Base-by-base conservation (phyloP, 805 yeast genomes). In the Metschnikowia borealis region DNA sequence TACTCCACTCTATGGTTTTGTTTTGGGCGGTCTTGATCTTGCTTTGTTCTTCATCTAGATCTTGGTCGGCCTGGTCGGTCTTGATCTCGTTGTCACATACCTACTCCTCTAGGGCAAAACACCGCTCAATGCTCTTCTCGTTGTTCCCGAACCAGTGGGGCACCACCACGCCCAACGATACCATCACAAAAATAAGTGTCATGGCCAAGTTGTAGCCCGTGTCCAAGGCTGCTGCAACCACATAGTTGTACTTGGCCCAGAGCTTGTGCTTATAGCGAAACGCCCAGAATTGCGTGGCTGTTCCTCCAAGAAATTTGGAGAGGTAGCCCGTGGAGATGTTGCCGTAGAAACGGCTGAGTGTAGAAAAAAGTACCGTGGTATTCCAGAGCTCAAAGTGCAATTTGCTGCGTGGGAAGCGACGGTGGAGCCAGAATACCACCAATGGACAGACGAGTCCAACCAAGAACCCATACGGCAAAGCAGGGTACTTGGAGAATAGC, bases 111-210 rank as follows among this genome's bases (percentile, higher is more conserved):
- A 56, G 38, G n/a, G 80, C 79, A 62, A 74, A 78, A 52, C 82
- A 78, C 49, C 77, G 62, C 54, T 78, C 81, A 4, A 78, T 64
- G 50, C 65, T 71, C n/a, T 51, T 50, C 1, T 63, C 59, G 51
- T 76, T 72, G 54, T 78, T 78, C 7, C 82, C 82, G 74, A 78
- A 78, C 82, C 81, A 78, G 46, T 63, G 38, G 1, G 80, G 79
- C 62, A 69, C 68, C 11, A 17, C 31, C 45, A 57, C 46, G 7
- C 60, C 61, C 26, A 59, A 51, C 1, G 74, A 61, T 17, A 69
- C 65, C 21, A 71, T 48, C 10, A 71, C 45, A 55, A 78, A 77
- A 10, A 78, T 63, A 23, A 67, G 53, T 21, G 77, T 53, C 38
- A 71, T 64, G 2, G 79, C 65, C 39, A 78, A 56, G 52, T 77